Percentiles rank a stretch among this genome's conserved stretches.
Evolutionary conservation across 1,284 basidiomycete genomes (phyloP).

Genomic region (Singerocomus inundabilis): DNA sequence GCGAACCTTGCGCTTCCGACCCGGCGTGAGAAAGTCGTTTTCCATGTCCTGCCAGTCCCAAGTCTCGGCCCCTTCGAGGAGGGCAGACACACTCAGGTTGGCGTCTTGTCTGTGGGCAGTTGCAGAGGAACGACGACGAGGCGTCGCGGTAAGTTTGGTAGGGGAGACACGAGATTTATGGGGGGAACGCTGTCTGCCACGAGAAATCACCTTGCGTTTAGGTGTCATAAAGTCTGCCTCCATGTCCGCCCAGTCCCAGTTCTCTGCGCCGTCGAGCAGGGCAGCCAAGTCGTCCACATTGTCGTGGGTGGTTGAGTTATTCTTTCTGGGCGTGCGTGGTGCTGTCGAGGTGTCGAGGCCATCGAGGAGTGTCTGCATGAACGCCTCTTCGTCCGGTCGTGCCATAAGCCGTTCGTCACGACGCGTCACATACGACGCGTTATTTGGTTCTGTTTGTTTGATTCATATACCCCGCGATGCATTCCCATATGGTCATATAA

Average conservation of each 20-base stretch:
- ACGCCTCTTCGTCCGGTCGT: slow-evolving; percentile 41
- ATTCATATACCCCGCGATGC: slow-evolving; percentile 10
- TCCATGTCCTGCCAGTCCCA: slow-evolving; percentile 55
- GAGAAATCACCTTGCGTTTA: too few species aligned
- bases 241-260: slow-evolving; percentile 52
- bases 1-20: slow-evolving; percentile 28
- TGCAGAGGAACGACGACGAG: slow-evolving; percentile 6
- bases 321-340: slow-evolving; percentile 12
- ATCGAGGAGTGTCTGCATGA: slow-evolving; percentile 46
- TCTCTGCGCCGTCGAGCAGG: slow-evolving; percentile 54
- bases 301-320: slow-evolving; percentile 5
- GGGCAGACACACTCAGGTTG: slow-evolving; percentile 31
- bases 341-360: slow-evolving; percentile 40
- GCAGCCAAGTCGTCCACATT: slow-evolving; percentile 34
- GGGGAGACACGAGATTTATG: slow-evolving; percentile 19
- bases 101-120: not conserved
- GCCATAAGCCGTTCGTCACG: slow-evolving; percentile 16
- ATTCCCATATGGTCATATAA: slow-evolving; percentile 14
- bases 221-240: slow-evolving; percentile 39
- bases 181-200: slow-evolving; percentile 16
- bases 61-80: slow-evolving; percentile 45
- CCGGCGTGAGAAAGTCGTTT: slow-evolving; percentile 39
- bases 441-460: slow-evolving; percentile 22
- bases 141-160: slow-evolving; percentile 14
- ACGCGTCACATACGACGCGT: slow-evolving; percentile 24